A percentile compares a stretch with the other conserved stretches of the same genome.
Conservation (phyloP, 2,329 filamentous ascomycete genomes). For the Zymoseptoria crescenta region DNA sequence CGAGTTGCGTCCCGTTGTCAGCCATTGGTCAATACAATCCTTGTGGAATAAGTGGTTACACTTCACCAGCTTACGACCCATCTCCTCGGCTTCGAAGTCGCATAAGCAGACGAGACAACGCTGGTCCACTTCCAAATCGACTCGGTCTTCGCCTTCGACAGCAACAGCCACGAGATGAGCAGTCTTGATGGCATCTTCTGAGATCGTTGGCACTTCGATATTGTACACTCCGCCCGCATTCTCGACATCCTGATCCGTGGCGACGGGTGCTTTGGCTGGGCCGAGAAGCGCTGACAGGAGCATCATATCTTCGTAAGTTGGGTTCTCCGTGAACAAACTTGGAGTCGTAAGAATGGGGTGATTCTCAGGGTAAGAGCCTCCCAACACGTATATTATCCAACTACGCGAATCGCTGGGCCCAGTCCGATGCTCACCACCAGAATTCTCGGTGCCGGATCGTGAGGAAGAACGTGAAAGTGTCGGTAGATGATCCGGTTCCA, state of each 20-base stretch:
- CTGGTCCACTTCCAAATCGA: constrained; percentile 35
- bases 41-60: constrained; percentile 61
- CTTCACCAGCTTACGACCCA: constrained; percentile 52
- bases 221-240: constrained; percentile 54
- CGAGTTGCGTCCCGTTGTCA: constrained; percentile 59
- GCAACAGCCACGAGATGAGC: constrained; percentile 28
- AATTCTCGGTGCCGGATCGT: constrained; percentile 25
- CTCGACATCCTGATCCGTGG: constrained; percentile 55
- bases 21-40: constrained; percentile 65
- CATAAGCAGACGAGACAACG: constrained; percentile 60
- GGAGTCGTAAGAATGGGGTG: constrained; percentile 63
- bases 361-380: constrained; percentile 61
- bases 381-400: constrained; percentile 66
- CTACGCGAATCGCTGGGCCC: constrained; percentile 47
- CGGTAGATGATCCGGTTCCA: constrained; percentile 49
- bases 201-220: constrained; percentile 32
- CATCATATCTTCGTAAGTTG: constrained; percentile 67
- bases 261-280: constrained; percentile 61
- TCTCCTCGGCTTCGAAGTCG: constrained; percentile 56
- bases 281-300: constrained; percentile 59
- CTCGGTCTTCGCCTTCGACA: constrained; percentile 22
- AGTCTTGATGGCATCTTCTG: constrained; percentile 20
- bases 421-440: constrained; percentile 17
- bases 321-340: constrained; percentile 62
- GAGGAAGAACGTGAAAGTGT: constrained; percentile 32